Evolutionary conservation across 83 land plant genomes (phyloP), one percentile per base, ranked within the genome.

Genomic region (Thuja plicata): DNA sequence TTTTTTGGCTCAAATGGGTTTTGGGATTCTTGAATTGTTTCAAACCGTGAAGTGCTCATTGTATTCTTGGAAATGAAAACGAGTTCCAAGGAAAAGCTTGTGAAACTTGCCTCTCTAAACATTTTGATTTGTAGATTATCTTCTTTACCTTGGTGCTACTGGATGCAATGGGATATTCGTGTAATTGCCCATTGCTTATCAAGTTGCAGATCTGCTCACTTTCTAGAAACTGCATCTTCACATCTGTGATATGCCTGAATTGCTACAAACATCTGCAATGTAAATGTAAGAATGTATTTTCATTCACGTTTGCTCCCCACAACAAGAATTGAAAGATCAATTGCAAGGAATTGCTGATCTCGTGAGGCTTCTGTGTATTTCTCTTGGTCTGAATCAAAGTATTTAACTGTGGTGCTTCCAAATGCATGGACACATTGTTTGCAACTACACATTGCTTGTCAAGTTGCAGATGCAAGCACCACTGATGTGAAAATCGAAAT

Each of bases 11-110:
- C 32, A n/a, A 27, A 46, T 83, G 85, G 50, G 54, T 48, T 86
- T 86, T 86, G 87, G 66, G 71, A 86, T 86, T 57, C 66, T 60
- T 86, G 87, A 21, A 57, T 86, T 86, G 62, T 86, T 86, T 86
- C 34, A 83, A 79, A 45, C 17, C 35, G 79, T 76, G 79, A 8
- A 76, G 40, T 76, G 79, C 15, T 76, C 38, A 76, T 76, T 76
- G 79, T 76, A 76, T 76, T 76, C 38, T 32, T 34, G 38, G 9
- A 32, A 34, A 76, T 76, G 79, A 76, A 76, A 76, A 76, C 15
- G 35, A 76, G 15, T 76, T 76, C 79, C 38, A 32, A 76, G 38
- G 17, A 34, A 34, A 27, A 66, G 8, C 73, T 66, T 66, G 73
- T 66, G 73, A 27, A 27, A 66, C 73, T 66, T 27, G n/a, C n/a